Conservation (phyloP, 768 basidiomycete species). For the Paxillus rubicundulus region DNA sequence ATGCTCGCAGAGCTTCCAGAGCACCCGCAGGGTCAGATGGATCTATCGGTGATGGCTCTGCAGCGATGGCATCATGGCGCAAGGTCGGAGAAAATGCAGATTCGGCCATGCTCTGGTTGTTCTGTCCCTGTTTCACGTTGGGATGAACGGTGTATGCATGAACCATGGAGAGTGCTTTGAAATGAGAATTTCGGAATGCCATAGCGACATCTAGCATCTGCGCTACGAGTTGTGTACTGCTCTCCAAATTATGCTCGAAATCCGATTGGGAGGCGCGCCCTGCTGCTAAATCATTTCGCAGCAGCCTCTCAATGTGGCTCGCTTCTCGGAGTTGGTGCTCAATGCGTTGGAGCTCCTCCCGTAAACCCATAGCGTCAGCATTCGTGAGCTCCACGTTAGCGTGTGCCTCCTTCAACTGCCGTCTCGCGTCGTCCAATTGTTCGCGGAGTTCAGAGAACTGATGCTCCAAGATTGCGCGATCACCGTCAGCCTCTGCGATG, state of each 20-base stretch:
- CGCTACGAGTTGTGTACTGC: constrained; percentile 66
- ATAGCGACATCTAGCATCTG: constrained; percentile 82
- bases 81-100: constrained; percentile 48
- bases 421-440: constrained; percentile 56
- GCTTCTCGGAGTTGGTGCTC: constrained; percentile 70
- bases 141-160: constrained; percentile 57
- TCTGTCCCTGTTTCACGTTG: constrained; percentile 43
- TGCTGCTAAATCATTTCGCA: constrained; percentile 73
- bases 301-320: constrained; percentile 60
- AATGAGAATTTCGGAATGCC: constrained; percentile 72
- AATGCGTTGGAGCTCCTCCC: constrained; percentile 70
- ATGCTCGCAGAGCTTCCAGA: constrained; percentile 64
- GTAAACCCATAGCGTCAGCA: constrained; percentile 63
- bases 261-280: constrained; percentile 66
- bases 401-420: constrained; percentile 60
- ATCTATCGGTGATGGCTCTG: constrained; percentile 74
- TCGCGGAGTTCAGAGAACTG: constrained; percentile 75
- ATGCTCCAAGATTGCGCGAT: constrained; percentile 88
- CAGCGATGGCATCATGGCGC: constrained; percentile 48
- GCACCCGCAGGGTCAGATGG: constrained; percentile 71
- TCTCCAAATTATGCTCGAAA: constrained; percentile 65
- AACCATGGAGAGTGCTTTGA: constrained; percentile 63
- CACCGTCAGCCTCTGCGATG: constrained; percentile 89
- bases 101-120: constrained; percentile 41
- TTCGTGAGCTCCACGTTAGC: constrained; percentile 62